Evolutionary conservation across 371 early-diverging fungal species (phyloP).

Genomic region (Rhizopus sp.): DNA sequence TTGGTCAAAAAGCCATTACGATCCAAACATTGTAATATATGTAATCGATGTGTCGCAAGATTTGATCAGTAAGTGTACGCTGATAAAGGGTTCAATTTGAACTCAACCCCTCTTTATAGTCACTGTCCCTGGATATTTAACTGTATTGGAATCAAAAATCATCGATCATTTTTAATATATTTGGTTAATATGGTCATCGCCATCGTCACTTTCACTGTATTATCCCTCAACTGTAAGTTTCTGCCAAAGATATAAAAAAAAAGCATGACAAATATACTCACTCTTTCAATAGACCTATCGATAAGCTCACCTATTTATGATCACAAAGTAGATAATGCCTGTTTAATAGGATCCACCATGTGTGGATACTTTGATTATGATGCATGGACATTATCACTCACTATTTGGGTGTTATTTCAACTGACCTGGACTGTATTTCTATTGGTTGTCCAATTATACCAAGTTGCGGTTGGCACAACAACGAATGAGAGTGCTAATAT

Average conservation of each 20-base stretch:
- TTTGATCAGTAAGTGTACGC: constrained; percentile 90
- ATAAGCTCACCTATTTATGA: constrained; percentile 30
- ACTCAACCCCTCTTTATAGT: constrained; percentile 27
- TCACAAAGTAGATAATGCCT: constrained; percentile 38
- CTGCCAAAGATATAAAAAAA: background rate
- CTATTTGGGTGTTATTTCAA: constrained; percentile 75
- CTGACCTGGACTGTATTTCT: constrained; percentile 81
- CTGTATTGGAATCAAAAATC: constrained; percentile 87
- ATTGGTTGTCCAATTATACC: constrained; percentile 74
- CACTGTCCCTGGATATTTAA: constrained; percentile 98
- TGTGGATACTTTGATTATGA: constrained; percentile 80
- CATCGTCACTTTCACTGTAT: constrained; percentile 58
- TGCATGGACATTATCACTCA: constrained; percentile 67
- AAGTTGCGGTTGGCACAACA: constrained; percentile 77
- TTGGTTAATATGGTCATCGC: constrained; percentile 60
- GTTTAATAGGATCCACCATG: constrained; percentile 59
- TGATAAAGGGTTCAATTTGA: background rate
- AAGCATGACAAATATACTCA: background rate
- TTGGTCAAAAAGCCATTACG: constrained; percentile 86
- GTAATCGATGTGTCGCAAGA: constrained; percentile 96
- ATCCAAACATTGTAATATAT: constrained; percentile 97
- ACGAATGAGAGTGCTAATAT: constrained; percentile 90
- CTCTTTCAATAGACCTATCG: constrained; percentile 21
- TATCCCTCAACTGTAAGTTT: constrained; percentile 70
- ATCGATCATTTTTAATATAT: constrained; percentile 83